Evolutionary conservation across 371 early-diverging fungal species (phyloP).

Genomic region (Rhizopus microsporus): DNA sequence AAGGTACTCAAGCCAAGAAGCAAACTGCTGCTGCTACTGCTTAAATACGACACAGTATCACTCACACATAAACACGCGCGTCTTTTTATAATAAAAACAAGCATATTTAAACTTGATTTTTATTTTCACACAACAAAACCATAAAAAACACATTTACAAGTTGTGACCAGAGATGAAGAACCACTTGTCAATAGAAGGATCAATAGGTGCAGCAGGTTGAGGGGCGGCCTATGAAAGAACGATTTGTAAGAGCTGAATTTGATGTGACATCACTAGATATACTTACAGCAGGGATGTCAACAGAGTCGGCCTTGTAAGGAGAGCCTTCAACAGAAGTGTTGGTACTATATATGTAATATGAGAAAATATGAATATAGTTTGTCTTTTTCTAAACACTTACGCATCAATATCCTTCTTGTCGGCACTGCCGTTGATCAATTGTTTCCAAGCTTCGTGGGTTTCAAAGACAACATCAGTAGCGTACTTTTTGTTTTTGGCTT

Average conservation of each 20-base stretch:
- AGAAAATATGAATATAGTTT: constrained; percentile 1
- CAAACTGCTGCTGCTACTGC: constrained; percentile 37
- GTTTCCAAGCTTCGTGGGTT: constrained; percentile 92
- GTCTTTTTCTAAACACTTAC: constrained; percentile 33
- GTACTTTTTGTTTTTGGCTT: constrained; percentile 82
- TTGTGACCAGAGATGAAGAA: constrained; percentile 74
- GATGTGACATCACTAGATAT: constrained; percentile 50
- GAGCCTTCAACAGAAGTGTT: constrained; percentile 51
- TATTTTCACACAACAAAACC: too few species aligned
- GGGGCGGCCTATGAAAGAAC: constrained; percentile 26
- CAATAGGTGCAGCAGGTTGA: constrained; percentile 61
- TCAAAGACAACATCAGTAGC: constrained; percentile 86
- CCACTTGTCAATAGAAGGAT: constrained; percentile 93
- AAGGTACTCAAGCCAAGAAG: constrained; percentile 58
- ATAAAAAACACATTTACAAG: too few species aligned
- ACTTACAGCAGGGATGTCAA: constrained; percentile 14
- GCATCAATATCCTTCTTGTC: constrained; percentile 63
- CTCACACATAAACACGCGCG: too few species aligned
- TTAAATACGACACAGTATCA: background rate
- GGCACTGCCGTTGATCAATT: constrained; percentile 69
- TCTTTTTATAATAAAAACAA: too few species aligned
- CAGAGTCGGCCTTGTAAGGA: constrained; percentile 61
- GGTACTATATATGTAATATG: background rate
- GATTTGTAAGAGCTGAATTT: constrained; percentile 15
- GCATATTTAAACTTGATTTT: too few species aligned